These are phyloP conservation scores for Cylindrotheca closterium DNA, from an alignment of 108 stramenopile species.

Conservation along the genomic window DNA sequence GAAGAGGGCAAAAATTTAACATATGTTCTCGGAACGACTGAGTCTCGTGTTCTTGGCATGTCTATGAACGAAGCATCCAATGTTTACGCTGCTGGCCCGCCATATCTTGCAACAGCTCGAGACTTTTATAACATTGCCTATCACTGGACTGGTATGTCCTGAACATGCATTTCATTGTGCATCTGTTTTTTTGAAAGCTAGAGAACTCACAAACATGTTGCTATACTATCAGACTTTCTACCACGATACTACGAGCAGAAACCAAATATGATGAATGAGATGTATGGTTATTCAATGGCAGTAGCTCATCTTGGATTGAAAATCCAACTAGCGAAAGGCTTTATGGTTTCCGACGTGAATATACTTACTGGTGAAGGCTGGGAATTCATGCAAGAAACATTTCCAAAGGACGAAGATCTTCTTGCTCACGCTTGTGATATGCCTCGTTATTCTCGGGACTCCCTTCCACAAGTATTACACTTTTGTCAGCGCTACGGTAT, in stretches of 20 bases:
- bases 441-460: conserved; percentile 8
- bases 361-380: conserved; percentile 69
- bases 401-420: conserved; percentile 10
- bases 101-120: conserved; percentile 80
- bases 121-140: conserved; percentile 80
- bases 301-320: conserved; percentile 77
- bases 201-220: neutral
- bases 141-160: conserved; percentile 58
- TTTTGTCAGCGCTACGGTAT: conserved; percentile 79
- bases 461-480: conserved; percentile 60
- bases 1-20: conserved; percentile 35
- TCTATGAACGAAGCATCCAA: conserved; percentile 46
- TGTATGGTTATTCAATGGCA: conserved; percentile 76
- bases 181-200: neutral
- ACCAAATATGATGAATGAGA: conserved; percentile 43
- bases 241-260: conserved; percentile 25
- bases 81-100: conserved; percentile 88
- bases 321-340: conserved; percentile 69
- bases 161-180: conserved; percentile 2
- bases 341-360: conserved; percentile 71
- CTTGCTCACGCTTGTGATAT: conserved; percentile 32
- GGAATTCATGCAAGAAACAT: conserved; percentile 48
- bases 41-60: conserved; percentile 44
- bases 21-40: conserved; percentile 45
- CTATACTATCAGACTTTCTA: conserved; percentile 3